phyloP scores from a whole-genome alignment of 2,329 filamentous ascomycete species.

The Penicillium italicum region DNA sequence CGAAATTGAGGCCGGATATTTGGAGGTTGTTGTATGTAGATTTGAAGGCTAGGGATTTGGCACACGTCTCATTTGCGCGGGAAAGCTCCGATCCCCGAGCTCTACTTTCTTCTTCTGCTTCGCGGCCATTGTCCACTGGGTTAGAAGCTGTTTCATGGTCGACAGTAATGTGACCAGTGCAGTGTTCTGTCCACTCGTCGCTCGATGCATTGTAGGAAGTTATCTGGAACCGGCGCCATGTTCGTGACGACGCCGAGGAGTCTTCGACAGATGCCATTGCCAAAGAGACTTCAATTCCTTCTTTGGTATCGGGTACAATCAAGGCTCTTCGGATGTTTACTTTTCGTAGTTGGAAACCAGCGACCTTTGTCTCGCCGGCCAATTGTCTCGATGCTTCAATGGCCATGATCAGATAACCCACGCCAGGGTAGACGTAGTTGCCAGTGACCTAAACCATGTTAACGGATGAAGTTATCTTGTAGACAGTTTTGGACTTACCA shows the following conservation, averaged over 20 bases:
- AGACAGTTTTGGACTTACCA: slow-evolving; percentile 14
- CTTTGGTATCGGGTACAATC: slow-evolving; percentile 29
- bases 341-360: slow-evolving; percentile 20
- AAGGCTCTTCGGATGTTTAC: slow-evolving; percentile 30
- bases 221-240: slow-evolving; percentile 32
- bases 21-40: slow-evolving; percentile 27
- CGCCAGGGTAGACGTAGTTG: slow-evolving; percentile 27
- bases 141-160: slow-evolving; percentile 12
- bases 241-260: slow-evolving; percentile 13
- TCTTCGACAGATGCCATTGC: slow-evolving; percentile 25
- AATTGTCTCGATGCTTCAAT: slow-evolving; percentile 30
- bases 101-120: slow-evolving; percentile 14
- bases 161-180: slow-evolving; percentile 30
- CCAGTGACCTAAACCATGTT: slow-evolving; percentile 15
- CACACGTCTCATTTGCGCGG: slow-evolving; percentile 18
- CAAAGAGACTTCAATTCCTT: slow-evolving; percentile 31
- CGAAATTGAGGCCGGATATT: slow-evolving; percentile 30
- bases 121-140: slow-evolving; percentile 8
- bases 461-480: background rate
- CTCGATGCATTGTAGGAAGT: slow-evolving; percentile 29
- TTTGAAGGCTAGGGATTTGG: slow-evolving; percentile 21
- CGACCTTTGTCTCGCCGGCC: slow-evolving; percentile 6
- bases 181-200: slow-evolving; percentile 37
- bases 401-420: slow-evolving; percentile 30
- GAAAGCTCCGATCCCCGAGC: slow-evolving; percentile 14